Conservation (phyloP, 1,284 basidiomycete genomes). For the Meira miltonrushii region DNA sequence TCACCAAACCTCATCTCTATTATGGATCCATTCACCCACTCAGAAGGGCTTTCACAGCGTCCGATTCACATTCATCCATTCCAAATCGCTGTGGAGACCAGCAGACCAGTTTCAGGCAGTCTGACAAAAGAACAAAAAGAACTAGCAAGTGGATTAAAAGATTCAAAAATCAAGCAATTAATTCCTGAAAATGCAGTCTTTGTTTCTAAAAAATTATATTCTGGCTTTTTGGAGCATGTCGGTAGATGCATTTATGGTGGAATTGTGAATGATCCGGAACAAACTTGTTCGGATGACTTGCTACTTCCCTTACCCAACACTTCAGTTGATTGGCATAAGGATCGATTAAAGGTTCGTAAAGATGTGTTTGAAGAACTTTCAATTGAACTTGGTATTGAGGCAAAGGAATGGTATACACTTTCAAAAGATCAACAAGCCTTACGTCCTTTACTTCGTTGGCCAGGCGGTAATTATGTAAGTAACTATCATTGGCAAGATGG, state of each 20-base stretch:
- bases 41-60: too few species aligned
- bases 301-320: conserved; percentile 18
- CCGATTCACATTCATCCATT: too few species aligned
- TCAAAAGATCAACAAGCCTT: background rate
- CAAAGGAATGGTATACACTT: conserved; percentile 51
- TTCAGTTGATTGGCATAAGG: conserved; percentile 27
- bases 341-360: conserved; percentile 57
- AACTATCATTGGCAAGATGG: conserved; percentile 68
- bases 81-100: too few species aligned
- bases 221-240: conserved; percentile 37
- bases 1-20: too few species aligned
- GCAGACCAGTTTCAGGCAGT: too few species aligned
- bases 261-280: conserved; percentile 57
- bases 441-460: conserved; percentile 61
- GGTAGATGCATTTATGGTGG: conserved; percentile 64
- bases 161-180: too few species aligned
- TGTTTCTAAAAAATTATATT: conserved; percentile 29
- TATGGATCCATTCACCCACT: too few species aligned
- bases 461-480: conserved; percentile 59
- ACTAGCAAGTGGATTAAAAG: too few species aligned
- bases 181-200: background rate
- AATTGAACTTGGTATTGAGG: conserved; percentile 1
- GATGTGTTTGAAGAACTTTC: conserved; percentile 55
- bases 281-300: conserved; percentile 49
- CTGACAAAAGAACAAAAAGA: too few species aligned